Evolutionary conservation across 805 yeast species (phyloP).

Genomic region (Saccharomycopsis oosterbeekiorum): DNA sequence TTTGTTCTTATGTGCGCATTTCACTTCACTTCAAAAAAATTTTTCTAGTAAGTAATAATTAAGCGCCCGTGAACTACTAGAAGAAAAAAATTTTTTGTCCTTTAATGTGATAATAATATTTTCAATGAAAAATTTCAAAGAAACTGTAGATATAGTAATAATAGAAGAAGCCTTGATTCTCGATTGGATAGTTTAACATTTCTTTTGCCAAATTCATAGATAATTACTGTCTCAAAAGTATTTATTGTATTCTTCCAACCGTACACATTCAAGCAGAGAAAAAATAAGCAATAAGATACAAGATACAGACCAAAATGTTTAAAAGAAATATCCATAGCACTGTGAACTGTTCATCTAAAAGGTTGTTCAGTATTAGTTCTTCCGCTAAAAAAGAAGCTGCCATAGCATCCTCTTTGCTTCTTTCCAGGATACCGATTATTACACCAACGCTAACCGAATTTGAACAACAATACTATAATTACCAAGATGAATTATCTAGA

Average conservation of each 20-base stretch:
- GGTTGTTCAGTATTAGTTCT: background rate
- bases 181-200: too few species aligned
- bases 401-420: constrained; percentile 3
- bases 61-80: background rate
- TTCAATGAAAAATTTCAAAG: background rate
- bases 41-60: background rate
- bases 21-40: background rate
- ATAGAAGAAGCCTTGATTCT: too few species aligned
- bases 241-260: too few species aligned
- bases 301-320: background rate
- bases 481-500: constrained; percentile 78
- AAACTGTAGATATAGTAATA: background rate
- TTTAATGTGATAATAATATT: background rate
- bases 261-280: too few species aligned
- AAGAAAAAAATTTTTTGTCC: background rate
- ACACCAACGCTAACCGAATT: constrained; percentile 67
- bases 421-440: constrained; percentile 71
- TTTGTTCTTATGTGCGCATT: too few species aligned
- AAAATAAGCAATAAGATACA: background rate
- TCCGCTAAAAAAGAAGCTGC: background rate
- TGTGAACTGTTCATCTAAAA: background rate
- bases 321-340: background rate
- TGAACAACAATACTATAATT: constrained; percentile 66
- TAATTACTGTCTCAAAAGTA: too few species aligned
- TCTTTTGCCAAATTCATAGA: too few species aligned